These are phyloP conservation scores for Trichoderma endophyticum DNA, from an alignment of 2,329 filamentous ascomycete species.

Conservation along the genomic window DNA sequence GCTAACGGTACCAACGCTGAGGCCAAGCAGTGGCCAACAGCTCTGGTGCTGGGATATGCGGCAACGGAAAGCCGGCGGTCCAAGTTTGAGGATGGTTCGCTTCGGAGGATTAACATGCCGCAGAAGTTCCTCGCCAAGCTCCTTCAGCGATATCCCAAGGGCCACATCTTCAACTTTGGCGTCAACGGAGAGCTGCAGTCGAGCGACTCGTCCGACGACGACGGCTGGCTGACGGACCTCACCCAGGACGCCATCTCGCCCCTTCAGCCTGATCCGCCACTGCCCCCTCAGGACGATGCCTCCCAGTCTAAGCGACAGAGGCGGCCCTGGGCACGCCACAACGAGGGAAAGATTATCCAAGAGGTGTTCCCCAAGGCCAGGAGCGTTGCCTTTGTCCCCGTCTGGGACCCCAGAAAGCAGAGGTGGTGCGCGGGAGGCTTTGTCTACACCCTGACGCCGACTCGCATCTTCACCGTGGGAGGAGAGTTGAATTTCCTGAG, in stretches of 20 bases:
- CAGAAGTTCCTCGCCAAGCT: constrained; percentile 41
- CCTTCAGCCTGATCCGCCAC: neutral
- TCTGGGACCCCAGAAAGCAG: constrained; percentile 46
- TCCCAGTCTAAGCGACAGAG: constrained; percentile 1
- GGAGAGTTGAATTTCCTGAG: constrained; percentile 51
- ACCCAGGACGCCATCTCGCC: neutral
- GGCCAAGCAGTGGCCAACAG: constrained; percentile 21
- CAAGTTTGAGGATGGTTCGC: constrained; percentile 26
- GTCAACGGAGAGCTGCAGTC: constrained; percentile 35
- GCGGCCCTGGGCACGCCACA: constrained; percentile 19
- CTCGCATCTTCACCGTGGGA: constrained; percentile 42
- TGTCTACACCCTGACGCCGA: constrained; percentile 44
- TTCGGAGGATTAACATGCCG: constrained; percentile 29
- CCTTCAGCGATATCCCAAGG: constrained; percentile 44
- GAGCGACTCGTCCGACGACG: constrained; percentile 31
- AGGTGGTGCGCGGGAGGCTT: constrained; percentile 51
- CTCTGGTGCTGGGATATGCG: constrained; percentile 40
- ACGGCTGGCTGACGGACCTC: constrained; percentile 16
- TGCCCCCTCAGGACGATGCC: neutral
- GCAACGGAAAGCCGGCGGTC: constrained; percentile 33
- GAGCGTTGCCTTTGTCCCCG: constrained; percentile 46
- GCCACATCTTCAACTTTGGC: constrained; percentile 46
- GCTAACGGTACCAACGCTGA: neutral
- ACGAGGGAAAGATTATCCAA: constrained; percentile 29
- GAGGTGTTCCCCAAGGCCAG: constrained; percentile 42